Evolutionary conservation across 768 basidiomycete genomes (phyloP), one percentile per base, ranked within the genome.

Genomic region (Leccinum truebloodii): DNA sequence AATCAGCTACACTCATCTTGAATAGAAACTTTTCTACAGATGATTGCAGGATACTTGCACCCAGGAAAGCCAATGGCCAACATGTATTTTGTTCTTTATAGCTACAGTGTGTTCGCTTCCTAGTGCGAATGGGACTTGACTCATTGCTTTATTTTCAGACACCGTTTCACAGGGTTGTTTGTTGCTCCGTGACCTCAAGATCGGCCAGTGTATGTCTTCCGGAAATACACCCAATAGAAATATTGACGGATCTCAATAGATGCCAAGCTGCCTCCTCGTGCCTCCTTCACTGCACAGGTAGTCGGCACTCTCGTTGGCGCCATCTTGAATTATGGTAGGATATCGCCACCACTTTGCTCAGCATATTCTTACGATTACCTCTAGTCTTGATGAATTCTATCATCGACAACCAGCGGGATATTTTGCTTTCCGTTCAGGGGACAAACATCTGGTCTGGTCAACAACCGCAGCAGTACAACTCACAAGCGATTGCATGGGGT

Each of bases 241-340:
- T 76, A 80, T 65, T 79, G 7, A 64, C 44, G 13, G 9, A 20
- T 54, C 4, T n/a, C 28, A 1, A 53, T 37, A 73, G 72, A 75
- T 57, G 61, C 80, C 24, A 88, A 88, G 73, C 78, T 88, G 46
- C 84, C 86, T 39, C 87, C 87, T 50, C 83, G 86, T 9, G 81
- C 81, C 35, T 83, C 86, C 3, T 88, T 89, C 71, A 77, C 80
- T 20, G 83, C 84, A 7, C 86, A 87, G 66, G 78, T 76, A 34
- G 55, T 80, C 51, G 86, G 87, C 1, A 82, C 85, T 6, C 71
- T 88, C 48, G 73, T 88, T 35, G 86, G 81, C 8, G 73, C 78
- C 39, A 63, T 81, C 55, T 66, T 82, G 52, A 82, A 80, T 67
- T 83, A 79, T 56, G 61, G 82, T 80, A 51, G 50, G 75, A 54